These are phyloP conservation scores for Peronosclerospora sorghi DNA, from an alignment of 352 stramenopile species.

Conservation along the genomic window DNA sequence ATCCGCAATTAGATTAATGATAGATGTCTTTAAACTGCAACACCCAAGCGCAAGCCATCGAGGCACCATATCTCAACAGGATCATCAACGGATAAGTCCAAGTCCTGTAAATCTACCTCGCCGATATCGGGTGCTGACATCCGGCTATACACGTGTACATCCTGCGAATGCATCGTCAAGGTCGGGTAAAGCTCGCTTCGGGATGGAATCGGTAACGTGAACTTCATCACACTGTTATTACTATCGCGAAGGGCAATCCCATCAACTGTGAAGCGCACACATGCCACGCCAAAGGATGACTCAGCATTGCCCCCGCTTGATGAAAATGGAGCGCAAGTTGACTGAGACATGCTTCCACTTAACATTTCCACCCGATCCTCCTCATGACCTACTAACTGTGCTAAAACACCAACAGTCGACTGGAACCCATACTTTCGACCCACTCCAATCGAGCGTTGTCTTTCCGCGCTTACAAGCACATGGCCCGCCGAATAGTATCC, in stretches of 20 bases:
- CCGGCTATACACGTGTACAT: slow-evolving; percentile 62
- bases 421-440: slow-evolving; percentile 42
- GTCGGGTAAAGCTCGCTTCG: slow-evolving; percentile 71
- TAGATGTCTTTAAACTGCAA: slow-evolving; percentile 14
- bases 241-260: slow-evolving; percentile 46
- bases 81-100: slow-evolving; percentile 27
- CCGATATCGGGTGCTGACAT: slow-evolving; percentile 70
- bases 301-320: slow-evolving; percentile 5
- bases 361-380: slow-evolving; percentile 5
- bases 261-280: slow-evolving; percentile 68
- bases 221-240: slow-evolving; percentile 43
- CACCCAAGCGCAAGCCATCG: slow-evolving; percentile 35
- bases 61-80: slow-evolving; percentile 57
- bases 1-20: slow-evolving; percentile 6
- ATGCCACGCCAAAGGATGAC: slow-evolving; percentile 21
- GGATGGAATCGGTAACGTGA: slow-evolving; percentile 43
- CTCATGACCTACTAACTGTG: slow-evolving; percentile 39
- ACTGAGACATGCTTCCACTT: slow-evolving; percentile 1
- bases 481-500: slow-evolving; percentile 76
- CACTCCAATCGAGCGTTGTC: slow-evolving; percentile 45
- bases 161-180: slow-evolving; percentile 73
- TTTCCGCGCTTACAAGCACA: slow-evolving; percentile 53
- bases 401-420: slow-evolving; percentile 67
- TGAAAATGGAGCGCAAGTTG: slow-evolving; percentile 7
- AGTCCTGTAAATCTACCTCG: slow-evolving; percentile 35